These are phyloP conservation scores for Venturia asperata DNA, from an alignment of 2,329 filamentous ascomycete species.

Conservation along the genomic window DNA sequence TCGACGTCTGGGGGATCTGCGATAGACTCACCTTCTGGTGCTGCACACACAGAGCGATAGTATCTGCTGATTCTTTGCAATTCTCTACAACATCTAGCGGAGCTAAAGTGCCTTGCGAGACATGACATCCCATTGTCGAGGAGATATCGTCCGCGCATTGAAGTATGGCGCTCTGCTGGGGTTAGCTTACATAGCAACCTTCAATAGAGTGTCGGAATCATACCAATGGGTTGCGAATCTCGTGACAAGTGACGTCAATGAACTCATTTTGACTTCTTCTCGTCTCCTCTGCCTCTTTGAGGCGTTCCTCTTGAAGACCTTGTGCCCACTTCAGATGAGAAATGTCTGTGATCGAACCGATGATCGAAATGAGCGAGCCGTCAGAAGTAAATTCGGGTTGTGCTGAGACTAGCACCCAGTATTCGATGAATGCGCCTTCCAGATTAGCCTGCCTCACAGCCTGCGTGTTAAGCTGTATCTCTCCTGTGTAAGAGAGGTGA, in stretches of 20 bases:
- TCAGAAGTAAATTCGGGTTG: slow-evolving; percentile 18
- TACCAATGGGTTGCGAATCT: slow-evolving; percentile 23
- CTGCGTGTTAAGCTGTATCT: slow-evolving; percentile 35
- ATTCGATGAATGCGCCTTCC: slow-evolving; percentile 37
- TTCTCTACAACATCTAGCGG: slow-evolving; percentile 26
- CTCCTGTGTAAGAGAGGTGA: slow-evolving; percentile 34
- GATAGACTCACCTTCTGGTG: slow-evolving; percentile 30
- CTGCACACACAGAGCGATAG: slow-evolving; percentile 39
- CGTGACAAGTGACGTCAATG: slow-evolving; percentile 22
- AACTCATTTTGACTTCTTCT: slow-evolving; percentile 22
- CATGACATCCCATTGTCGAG: slow-evolving; percentile 2
- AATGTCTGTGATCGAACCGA: slow-evolving; percentile 19
- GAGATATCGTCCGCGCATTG: slow-evolving; percentile 22
- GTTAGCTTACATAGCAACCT: not conserved
- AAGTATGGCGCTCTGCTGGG: slow-evolving; percentile 15
- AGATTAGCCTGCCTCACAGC: slow-evolving; percentile 21
- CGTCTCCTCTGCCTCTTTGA: slow-evolving; percentile 15
- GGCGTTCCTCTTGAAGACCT: slow-evolving; percentile 15
- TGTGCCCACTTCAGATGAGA: slow-evolving; percentile 19
- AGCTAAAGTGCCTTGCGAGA: not conserved
- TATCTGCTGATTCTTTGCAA: slow-evolving; percentile 31
- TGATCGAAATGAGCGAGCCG: slow-evolving; percentile 14
- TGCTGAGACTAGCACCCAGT: slow-evolving; percentile 38
- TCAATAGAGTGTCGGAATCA: not conserved
- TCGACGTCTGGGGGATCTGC: not conserved